phyloP scores from a whole-genome alignment of 768 basidiomycete genomes.

The Termitomyces sp. region DNA sequence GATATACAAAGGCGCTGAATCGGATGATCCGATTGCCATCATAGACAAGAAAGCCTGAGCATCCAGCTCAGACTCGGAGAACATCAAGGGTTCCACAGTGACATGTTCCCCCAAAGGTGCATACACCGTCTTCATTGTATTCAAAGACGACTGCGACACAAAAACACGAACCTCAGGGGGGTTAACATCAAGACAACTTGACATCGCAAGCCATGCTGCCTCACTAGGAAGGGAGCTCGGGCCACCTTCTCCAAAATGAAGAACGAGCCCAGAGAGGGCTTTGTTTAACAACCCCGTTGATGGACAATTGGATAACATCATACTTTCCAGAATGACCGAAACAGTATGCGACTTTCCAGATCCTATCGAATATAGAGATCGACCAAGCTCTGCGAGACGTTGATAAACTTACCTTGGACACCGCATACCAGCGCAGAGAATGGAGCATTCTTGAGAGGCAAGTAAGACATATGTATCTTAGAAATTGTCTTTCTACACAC shows the following conservation, averaged over 20 bases:
- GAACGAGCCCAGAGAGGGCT: slow-evolving; percentile 58
- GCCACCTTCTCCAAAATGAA: slow-evolving; percentile 72
- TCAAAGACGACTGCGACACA: slow-evolving; percentile 59
- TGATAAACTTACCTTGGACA: slow-evolving; percentile 53
- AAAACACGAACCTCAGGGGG: slow-evolving; percentile 44
- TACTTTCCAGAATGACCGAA: slow-evolving; percentile 64
- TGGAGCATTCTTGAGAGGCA: slow-evolving; percentile 55
- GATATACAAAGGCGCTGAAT: slow-evolving; percentile 64
- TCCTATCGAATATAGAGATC: slow-evolving; percentile 28
- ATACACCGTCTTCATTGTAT: slow-evolving; percentile 59
- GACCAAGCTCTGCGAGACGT: not conserved
- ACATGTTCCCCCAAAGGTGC: slow-evolving; percentile 46
- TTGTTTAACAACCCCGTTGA: slow-evolving; percentile 50
- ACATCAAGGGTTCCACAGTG: slow-evolving; percentile 49
- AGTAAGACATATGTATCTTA: not conserved
- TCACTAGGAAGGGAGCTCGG: slow-evolving; percentile 55
- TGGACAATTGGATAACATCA: slow-evolving; percentile 54
- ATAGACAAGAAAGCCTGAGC: slow-evolving; percentile 67
- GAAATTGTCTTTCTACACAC: slow-evolving; percentile 28
- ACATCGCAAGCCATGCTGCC: slow-evolving; percentile 55
- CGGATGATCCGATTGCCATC: slow-evolving; percentile 68
- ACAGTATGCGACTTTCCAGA: slow-evolving; percentile 76
- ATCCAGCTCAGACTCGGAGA: slow-evolving; percentile 61
- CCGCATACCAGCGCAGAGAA: slow-evolving; percentile 77
- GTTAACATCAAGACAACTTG: slow-evolving; percentile 26